Conservation (phyloP, 345 rosid genomes). For the Durio zibethinus region DNA sequence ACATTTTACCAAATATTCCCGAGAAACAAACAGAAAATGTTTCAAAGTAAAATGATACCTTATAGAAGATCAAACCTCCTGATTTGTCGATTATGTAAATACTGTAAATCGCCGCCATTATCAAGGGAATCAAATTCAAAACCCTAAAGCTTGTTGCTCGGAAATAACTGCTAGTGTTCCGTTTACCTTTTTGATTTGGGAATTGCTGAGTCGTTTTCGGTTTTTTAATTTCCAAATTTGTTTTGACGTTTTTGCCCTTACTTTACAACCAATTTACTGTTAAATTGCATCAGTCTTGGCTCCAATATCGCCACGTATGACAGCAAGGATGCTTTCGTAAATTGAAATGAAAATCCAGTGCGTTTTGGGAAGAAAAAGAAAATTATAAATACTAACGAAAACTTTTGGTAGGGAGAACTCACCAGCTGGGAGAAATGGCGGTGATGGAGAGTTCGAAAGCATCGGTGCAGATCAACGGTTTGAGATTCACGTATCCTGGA, state of each 20-base stretch:
- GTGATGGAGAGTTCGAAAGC: constrained; percentile 33
- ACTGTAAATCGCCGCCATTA: constrained; percentile 77
- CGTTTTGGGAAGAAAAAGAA: background rate
- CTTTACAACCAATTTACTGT: constrained; percentile 15
- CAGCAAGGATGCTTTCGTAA: background rate
- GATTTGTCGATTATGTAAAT: constrained; percentile 88
- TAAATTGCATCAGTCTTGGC: background rate
- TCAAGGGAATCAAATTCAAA: background rate
- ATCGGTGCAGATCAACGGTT: constrained; percentile 64
- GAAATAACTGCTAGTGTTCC: background rate
- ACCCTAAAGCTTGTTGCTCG: constrained; percentile 12
- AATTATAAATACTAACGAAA: background rate
- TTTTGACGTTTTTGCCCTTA: background rate
- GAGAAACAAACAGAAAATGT: constrained; percentile 13
- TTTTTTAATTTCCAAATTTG: background rate
- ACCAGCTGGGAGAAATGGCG: constrained; percentile 28
- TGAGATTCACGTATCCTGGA: constrained; percentile 90
- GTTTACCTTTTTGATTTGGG: background rate
- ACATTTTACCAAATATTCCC: background rate
- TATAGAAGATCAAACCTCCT: constrained; percentile 80
- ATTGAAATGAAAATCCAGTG: background rate
- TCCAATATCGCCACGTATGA: background rate
- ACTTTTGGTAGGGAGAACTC: background rate
- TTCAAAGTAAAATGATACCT: constrained; percentile 38
- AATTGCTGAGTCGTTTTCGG: background rate